These are phyloP conservation scores for Hypoxylon sp. DNA, from an alignment of 2,329 filamentous ascomycete species.

Conservation along the genomic window DNA sequence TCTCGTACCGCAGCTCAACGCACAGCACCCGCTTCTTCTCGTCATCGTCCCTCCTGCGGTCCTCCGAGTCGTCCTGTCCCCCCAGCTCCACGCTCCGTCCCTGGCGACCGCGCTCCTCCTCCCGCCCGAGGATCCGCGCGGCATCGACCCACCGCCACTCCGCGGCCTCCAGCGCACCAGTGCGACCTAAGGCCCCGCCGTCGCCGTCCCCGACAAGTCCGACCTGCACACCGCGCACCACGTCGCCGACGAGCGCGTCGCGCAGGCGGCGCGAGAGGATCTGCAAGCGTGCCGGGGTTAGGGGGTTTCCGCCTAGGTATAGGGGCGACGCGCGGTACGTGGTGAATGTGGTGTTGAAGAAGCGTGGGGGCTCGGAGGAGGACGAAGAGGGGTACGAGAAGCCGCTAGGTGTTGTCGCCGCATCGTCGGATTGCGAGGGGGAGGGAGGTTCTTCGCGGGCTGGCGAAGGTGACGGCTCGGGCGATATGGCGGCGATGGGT, in stretches of 20 bases:
- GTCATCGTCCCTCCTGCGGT: constrained; percentile 3
- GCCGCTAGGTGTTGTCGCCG: constrained; percentile 17
- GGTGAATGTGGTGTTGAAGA: constrained; percentile 71
- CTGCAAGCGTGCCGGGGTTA: constrained; percentile 56
- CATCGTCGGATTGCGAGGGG: constrained; percentile 10
- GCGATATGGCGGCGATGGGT: constrained; percentile 18
- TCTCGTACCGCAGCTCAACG: constrained; percentile 66
- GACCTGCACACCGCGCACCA: constrained; percentile 70
- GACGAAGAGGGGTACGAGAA: no score
- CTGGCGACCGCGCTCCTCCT: constrained; percentile 3
- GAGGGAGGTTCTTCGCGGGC: constrained; percentile 17
- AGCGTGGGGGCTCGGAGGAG: constrained; percentile 49
- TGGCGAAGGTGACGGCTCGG: constrained; percentile 27
- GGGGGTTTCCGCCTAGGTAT: constrained; percentile 57
- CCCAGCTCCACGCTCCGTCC: constrained; percentile 34
- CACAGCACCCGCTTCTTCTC: constrained; percentile 48
- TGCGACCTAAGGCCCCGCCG: constrained; percentile 51
- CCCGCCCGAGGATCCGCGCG: constrained; percentile 41
- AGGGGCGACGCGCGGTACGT: constrained; percentile 67
- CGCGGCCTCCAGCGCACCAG: constrained; percentile 61
- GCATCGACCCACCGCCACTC: constrained; percentile 60
- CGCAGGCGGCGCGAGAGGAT: constrained; percentile 62
- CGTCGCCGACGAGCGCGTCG: constrained; percentile 67
- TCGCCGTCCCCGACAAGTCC: constrained; percentile 52
- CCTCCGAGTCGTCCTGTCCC: constrained; percentile 17